Base-by-base conservation (phyloP, 768 basidiomycete genomes). In the Tulasnella sp. region DNA sequence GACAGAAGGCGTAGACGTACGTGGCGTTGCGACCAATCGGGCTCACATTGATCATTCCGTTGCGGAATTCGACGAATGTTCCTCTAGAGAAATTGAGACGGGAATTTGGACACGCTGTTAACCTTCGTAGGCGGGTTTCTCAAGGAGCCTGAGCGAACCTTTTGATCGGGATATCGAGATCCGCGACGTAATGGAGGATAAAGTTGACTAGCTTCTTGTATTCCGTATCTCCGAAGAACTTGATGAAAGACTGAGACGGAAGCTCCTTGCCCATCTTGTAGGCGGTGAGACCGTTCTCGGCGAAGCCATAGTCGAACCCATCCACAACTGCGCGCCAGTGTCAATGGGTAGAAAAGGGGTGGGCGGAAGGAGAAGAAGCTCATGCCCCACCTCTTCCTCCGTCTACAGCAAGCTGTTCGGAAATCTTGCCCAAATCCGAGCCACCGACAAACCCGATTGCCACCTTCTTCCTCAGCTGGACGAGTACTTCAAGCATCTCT, bases 21-120 rank as follows among this genome's bases (percentile, higher is more conserved):
- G 92, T 93, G 75, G 96, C 96, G 84, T 98, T 98, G 82, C 98
- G 91, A 8, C 98, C 98, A 69, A 99, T 92, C 0, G 98, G 98
- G 83, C 94, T 96, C 82, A 99, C 92, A 84, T 99, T 99, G 85
- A 54, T 54, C 54, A 54, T 54, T 12, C 54, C 54, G 80, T 92
- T 95, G 75, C 98, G 90, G 87, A 96, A 99, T 87, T 99, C 98
- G 82, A 99, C 88, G 84, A 99, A 99, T 1, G 98, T 99, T 72
- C 98, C 98, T 73, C 98, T 93, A 80, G 1, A 54, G 34, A 76
- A 80, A 46, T 72, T 80, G 37, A 41, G 58, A 75, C 28, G 4
- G 60, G n/a, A 9, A 8, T n/a, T n/a, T 37, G 58, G 24, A 31
- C n/a, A 9, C 31, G n/a, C 34, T 8, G 18, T 69, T 69, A 69